Percentiles rank a stretch among this genome's conserved stretches.
Conservation (phyloP, 176 grass and related monocot species). For the Eleusine coracana region DNA sequence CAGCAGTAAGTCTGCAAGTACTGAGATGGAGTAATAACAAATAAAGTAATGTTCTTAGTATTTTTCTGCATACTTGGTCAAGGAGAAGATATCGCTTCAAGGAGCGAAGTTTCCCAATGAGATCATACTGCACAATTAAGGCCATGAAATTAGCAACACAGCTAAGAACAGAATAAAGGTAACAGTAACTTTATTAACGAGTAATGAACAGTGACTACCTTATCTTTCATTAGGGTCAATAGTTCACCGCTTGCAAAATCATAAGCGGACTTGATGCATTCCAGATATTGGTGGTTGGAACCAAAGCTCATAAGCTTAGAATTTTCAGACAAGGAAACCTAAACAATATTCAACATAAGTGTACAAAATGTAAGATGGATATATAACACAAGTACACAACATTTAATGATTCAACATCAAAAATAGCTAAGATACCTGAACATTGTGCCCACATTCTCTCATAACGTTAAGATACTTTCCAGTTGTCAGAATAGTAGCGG, state of each 20-base stretch:
- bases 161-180: conserved; percentile 19
- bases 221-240: conserved; percentile 91
- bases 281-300: conserved; percentile 94
- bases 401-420: conserved; percentile 8
- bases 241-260: conserved; percentile 96
- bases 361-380: not conserved
- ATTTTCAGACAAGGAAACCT: conserved; percentile 93
- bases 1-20: not conserved
- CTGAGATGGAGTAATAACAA: conserved; percentile 20
- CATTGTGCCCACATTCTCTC: conserved; percentile 95
- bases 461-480: conserved; percentile 99
- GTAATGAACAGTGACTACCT: conserved; percentile 49
- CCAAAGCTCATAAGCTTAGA: conserved; percentile 93
- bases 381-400: not conserved
- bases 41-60: conserved; percentile 19
- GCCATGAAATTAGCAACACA: conserved; percentile 30
- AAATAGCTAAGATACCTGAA: conserved; percentile 66
- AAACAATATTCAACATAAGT: conserved; percentile 41
- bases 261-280: conserved; percentile 98
- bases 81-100: conserved; percentile 96
- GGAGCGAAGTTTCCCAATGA: conserved; percentile 86
- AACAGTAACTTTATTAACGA: conserved; percentile 12
- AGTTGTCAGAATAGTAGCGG: conserved; percentile 83
- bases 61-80: conserved; percentile 71
- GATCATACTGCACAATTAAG: conserved; percentile 64